phyloP scores from a whole-genome alignment of 148 eudicot species.

The Cornus suecica region DNA sequence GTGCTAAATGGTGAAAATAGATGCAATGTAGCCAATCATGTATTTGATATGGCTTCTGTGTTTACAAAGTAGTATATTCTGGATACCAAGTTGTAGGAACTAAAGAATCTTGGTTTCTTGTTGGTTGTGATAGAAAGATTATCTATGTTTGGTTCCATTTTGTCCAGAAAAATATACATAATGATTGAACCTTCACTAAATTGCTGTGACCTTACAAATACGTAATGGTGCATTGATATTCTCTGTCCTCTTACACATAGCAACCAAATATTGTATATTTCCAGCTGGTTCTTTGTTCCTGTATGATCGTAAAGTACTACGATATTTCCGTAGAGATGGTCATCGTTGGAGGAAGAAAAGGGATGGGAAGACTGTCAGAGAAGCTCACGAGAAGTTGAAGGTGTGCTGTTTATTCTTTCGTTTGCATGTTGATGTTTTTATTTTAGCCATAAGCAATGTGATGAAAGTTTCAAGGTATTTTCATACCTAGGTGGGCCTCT shows the following conservation, averaged over 20 bases:
- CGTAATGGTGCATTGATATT: neutral
- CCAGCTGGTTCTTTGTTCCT: slow-evolving; percentile 87
- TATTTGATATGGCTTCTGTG: neutral
- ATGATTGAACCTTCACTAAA: neutral
- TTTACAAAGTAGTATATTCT: neutral
- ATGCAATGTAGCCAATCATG: neutral
- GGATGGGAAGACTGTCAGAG: slow-evolving; percentile 85
- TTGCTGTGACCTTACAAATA: neutral
- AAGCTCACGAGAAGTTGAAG: slow-evolving; percentile 93
- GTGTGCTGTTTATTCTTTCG: slow-evolving; percentile 29
- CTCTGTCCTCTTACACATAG: neutral
- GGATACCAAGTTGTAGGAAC: neutral
- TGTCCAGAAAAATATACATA: too few species aligned
- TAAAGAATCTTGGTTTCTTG: neutral
- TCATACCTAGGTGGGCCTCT: neutral
- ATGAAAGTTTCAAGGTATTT: slow-evolving; percentile 11
- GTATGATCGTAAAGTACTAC: slow-evolving; percentile 41
- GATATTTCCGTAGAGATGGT: slow-evolving; percentile 45
- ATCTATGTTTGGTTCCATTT: neutral
- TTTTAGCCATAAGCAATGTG: neutral
- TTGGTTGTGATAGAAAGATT: neutral
- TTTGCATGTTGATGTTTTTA: slow-evolving; percentile 12
- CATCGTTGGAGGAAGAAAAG: slow-evolving; percentile 93
- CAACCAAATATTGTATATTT: neutral
- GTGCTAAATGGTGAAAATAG: neutral